Evolutionary conservation across 2,329 filamentous ascomycete species (phyloP), one percentile per base, ranked within the genome.

Genomic region (Pestalotiopsis fici): DNA sequence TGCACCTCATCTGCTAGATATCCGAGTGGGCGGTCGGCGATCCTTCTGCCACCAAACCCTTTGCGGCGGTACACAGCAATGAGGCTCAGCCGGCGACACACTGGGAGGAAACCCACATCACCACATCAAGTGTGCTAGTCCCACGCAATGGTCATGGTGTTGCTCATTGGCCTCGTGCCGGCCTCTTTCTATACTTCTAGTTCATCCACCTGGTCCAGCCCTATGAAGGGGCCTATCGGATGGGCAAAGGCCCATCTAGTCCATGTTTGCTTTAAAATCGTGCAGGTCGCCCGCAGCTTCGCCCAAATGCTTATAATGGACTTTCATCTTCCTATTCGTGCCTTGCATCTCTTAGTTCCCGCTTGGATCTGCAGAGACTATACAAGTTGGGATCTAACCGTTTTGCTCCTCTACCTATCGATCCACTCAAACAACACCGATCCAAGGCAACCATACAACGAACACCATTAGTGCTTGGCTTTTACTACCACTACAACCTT

Each of bases 251-350:
- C 50, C 63, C 59, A 59, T 50, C 31, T 35, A 39, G 63, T 59
- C 54, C 28, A 21, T 66, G 55, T 27, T 66, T 66, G 55, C 27
- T 66, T n/a, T 66, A 60, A 66, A 66, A 25, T 65, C 27, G 57
- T 31, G 31, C n/a, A 61, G 11, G 54, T 23, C 56, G 11, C 39
- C 64, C 56, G 64, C 57, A 60, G 57, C 12, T 35, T 43, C 64
- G 64, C 25, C 59, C 64, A 56, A n/a, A 61, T 27, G 35, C 64
- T 47, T 66, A 27, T 60, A 13, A 60, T 50, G 64, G 56, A n/a
- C 35, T 54, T 61, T 61, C 23, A 27, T 55, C 64, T 66, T 66
- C 64, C 64, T 66, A 66, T 66, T 66, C 64, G 64, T 61, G 54
- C 64, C 61, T 56, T n/a, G 15, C 62, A 65, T 56, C 28, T 27